Evolutionary conservation across 106 monocot genomes (phyloP).

Genomic region (Cymbidium sinense): DNA sequence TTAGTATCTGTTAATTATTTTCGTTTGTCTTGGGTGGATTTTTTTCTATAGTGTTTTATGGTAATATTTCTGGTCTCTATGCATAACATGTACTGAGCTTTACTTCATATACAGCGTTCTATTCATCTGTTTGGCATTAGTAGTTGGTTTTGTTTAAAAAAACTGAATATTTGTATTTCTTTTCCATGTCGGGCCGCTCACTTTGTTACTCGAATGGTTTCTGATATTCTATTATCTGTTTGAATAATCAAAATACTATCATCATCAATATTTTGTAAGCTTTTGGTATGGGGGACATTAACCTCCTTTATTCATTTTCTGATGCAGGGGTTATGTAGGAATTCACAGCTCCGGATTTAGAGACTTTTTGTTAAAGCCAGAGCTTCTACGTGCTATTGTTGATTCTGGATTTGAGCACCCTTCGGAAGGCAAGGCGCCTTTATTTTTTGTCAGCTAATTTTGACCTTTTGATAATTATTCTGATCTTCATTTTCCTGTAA

Average conservation of each 20-base stretch:
- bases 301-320: conserved; percentile 1
- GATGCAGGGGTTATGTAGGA: conserved; percentile 89
- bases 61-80: not conserved
- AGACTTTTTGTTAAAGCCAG: conserved; percentile 98
- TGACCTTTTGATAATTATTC: not conserved
- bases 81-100: not conserved
- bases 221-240: not conserved
- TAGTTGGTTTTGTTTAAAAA: not conserved
- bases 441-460: not conserved
- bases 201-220: not conserved
- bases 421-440: conserved; percentile 80
- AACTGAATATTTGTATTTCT: not conserved
- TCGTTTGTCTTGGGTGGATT: not conserved
- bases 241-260: not conserved
- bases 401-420: conserved; percentile 99
- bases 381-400: conserved; percentile 93
- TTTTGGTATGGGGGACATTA: not conserved
- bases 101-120: not conserved
- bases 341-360: conserved; percentile 99
- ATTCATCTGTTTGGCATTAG: not conserved
- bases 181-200: not conserved
- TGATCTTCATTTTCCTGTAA: not conserved
- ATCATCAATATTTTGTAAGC: not conserved
- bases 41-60: not conserved
- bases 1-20: not conserved